Conservation (phyloP, 2,329 filamentous ascomycete species). For the Tolypocladium endophyticum region DNA sequence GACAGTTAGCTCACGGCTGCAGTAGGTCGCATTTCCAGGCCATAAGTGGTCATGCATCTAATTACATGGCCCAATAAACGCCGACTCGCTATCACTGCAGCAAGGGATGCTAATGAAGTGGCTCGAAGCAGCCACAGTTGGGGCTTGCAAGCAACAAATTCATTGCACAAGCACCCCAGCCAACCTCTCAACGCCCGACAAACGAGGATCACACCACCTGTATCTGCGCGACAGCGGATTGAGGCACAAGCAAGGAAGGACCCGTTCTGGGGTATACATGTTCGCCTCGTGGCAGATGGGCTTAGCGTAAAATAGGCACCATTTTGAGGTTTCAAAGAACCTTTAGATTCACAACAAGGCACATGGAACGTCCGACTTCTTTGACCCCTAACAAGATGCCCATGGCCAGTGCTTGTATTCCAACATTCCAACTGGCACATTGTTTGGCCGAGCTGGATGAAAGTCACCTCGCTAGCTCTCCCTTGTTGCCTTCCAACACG, state of each 20-base stretch:
- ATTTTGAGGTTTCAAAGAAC: constrained; percentile 1
- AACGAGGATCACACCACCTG: neutral
- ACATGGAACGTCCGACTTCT: neutral
- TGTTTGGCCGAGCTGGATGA: constrained; percentile 1
- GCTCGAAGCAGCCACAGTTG: neutral
- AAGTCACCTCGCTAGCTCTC: constrained; percentile 1
- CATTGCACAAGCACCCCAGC: neutral
- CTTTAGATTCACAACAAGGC: neutral
- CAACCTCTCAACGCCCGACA: neutral
- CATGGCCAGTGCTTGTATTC: constrained; percentile 1
- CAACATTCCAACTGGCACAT: constrained; percentile 1
- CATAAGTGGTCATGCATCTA: neutral
- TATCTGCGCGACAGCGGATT: neutral
- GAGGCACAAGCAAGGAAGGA: neutral
- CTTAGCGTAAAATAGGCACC: neutral
- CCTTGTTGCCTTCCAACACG: constrained; percentile 6
- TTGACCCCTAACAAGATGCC: neutral
- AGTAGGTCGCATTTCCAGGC: neutral
- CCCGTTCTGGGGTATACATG: neutral
- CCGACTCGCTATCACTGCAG: neutral
- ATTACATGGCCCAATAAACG: too few relatives aligned
- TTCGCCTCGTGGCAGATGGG: neutral
- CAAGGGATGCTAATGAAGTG: neutral
- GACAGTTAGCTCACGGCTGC: neutral
- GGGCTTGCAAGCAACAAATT: neutral